Evolutionary conservation across 768 basidiomycete species (phyloP), one percentile per base, ranked within the genome.

Genomic region (Zangia roseola): DNA sequence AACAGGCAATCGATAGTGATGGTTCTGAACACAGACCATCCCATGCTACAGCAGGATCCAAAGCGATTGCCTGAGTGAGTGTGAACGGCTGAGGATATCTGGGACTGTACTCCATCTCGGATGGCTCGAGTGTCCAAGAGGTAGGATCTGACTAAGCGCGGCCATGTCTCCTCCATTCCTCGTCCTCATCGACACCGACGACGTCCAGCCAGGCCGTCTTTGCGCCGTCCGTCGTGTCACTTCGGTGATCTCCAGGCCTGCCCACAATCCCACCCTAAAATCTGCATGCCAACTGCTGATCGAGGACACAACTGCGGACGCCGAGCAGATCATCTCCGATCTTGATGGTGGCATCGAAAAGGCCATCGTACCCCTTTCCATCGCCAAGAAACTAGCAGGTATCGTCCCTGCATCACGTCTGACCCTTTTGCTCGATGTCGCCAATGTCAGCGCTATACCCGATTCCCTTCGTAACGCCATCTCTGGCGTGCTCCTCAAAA

Each of bases 301-400:
- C 56, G 81, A 89, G 46, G 70, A 73, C 54, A 51, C 68, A 13
- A 61, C 75, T 10, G 58, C 74, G 37, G 71, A 78, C 42, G 45
- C 77, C n/a, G 83, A 86, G 45, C 71, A 79, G 20, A 73, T 83
- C 57, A 72, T 82, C 48, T 69, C 79, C 19, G 79, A 75, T 74
- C 80, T 99, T 25, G 90, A 97, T 67, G 71, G 72, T 19, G 93
- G 94, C 20, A 81, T 84, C 2, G 79, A 85, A 57, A 94, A 90
- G 68, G 76, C 93, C 60, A 83, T 97, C 33, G 76, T 93, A 0
- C 78, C 85, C 17, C 75, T 82, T 36, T 68, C 81, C n/a, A 75
- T 76, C 59, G 86, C 79, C 25, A 83, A 82, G 63, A 81, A 80
- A 41, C 74, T 88, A 39, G 80, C 88, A 38, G 82, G 78, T n/a